phyloP scores from a whole-genome alignment of 257 asterid genomes.

The Przewalskia tangutica region DNA sequence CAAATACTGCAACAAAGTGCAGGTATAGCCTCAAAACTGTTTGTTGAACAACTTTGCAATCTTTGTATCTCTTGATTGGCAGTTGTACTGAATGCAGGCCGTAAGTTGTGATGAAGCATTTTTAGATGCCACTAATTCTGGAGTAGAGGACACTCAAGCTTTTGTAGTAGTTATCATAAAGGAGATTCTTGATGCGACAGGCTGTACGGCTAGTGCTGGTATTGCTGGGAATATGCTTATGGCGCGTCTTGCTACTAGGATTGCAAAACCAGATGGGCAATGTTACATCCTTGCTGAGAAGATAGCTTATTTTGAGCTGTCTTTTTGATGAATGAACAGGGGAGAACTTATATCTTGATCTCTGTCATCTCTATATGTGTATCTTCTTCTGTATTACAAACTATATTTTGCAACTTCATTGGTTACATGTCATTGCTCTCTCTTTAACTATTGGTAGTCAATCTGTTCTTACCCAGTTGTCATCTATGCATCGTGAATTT shows the following conservation, averaged over 20 bases:
- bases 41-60: background rate
- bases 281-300: constrained; percentile 64
- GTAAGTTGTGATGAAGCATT: constrained; percentile 98
- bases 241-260: constrained; percentile 94
- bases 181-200: constrained; percentile 57
- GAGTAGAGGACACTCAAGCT: constrained; percentile 52
- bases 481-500: background rate
- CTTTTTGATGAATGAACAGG: background rate
- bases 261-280: constrained; percentile 91
- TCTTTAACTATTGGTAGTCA: background rate
- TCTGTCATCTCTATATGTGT: constrained; percentile 9
- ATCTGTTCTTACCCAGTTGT: background rate
- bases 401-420: background rate
- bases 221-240: constrained; percentile 92
- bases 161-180: constrained; percentile 64
- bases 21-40: constrained; percentile 36
- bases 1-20: constrained; percentile 82
- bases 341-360: background rate
- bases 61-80: constrained; percentile 12
- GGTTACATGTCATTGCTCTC: background rate
- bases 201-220: constrained; percentile 97
- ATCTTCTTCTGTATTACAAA: background rate
- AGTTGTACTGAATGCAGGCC: constrained; percentile 44
- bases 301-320: constrained; percentile 25
- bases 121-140: constrained; percentile 66